These are phyloP conservation scores for Amaranthus tricolor DNA, from an alignment of 179 eudicot species.

Conservation along the genomic window DNA sequence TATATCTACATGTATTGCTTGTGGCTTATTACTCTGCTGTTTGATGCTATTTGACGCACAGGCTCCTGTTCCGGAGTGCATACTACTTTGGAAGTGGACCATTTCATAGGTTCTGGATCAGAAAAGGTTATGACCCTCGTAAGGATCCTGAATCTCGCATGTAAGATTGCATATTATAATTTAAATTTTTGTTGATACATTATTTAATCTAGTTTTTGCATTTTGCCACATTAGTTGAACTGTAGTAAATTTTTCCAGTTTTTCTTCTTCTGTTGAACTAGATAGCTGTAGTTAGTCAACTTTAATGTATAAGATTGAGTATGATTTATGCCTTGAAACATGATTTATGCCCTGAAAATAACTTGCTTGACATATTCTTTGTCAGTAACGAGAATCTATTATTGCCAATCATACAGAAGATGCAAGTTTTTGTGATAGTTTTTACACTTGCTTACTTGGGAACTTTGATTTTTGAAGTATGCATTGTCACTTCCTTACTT, in stretches of 20 bases:
- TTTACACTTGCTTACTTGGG: not conserved
- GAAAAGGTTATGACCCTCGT: conserved; percentile 96
- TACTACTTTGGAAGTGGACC: conserved; percentile 96
- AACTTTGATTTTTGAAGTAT: not conserved
- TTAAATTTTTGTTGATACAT: not conserved
- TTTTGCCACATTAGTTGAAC: not conserved
- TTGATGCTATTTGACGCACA: conserved; percentile 25
- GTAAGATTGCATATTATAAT: conserved; percentile 39
- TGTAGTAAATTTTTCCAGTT: not conserved
- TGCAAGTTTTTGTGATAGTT: not conserved
- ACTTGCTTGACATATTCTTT: not conserved
- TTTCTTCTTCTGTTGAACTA: conserved; percentile 2
- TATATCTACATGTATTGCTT: not conserved
- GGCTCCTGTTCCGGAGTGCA: conserved; percentile 79
- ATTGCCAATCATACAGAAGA: not conserved
- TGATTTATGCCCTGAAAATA: not conserved
- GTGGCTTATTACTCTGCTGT: conserved; percentile 10
- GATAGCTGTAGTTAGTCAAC: conserved; percentile 1
- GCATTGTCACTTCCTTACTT: not conserved
- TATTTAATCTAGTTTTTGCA: not conserved
- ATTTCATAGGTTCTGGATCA: conserved; percentile 83
- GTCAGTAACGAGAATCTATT: not conserved
- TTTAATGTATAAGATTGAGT: conserved; percentile 9
- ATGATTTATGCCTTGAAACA: not conserved
- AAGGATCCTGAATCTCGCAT: conserved; percentile 92